These are phyloP conservation scores for Yarrowia yakushimensis DNA, from an alignment of 805 yeast genomes.

Conservation along the genomic window DNA sequence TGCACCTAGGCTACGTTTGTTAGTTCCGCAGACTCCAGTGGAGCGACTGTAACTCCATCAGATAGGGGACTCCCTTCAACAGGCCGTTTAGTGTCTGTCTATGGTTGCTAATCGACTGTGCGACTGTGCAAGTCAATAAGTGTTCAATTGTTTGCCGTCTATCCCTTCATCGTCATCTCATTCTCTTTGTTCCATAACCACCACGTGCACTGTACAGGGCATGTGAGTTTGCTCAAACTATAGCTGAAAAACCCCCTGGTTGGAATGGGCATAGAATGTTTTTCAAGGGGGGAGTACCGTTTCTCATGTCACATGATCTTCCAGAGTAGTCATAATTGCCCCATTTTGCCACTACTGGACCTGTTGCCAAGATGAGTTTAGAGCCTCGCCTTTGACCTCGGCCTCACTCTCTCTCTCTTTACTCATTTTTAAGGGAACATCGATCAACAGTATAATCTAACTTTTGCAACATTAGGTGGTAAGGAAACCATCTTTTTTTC, in stretches of 20 bases:
- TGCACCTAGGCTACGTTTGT: background rate
- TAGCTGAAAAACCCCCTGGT: background rate
- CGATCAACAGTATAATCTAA: background rate
- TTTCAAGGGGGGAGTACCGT: too few species aligned
- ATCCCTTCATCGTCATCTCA: too few species aligned
- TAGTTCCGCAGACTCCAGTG: background rate
- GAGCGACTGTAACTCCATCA: background rate
- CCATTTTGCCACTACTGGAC: background rate
- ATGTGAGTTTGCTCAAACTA: background rate
- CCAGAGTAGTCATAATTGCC: background rate
- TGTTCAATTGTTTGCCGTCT: too few species aligned
- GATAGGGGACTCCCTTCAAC: too few species aligned
- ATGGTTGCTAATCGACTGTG: too few species aligned
- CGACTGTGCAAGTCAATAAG: too few species aligned
- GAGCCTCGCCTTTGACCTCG: background rate
- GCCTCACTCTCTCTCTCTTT: background rate
- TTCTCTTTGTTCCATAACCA: background rate
- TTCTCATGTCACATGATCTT: background rate
- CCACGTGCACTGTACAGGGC: conserved; percentile 18
- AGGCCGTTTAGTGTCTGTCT: too few species aligned
- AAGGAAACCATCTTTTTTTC: background rate
- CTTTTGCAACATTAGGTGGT: background rate
- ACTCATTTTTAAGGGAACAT: background rate
- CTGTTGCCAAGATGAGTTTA: background rate
- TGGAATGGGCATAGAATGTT: background rate